Conservation (phyloP, 1,139 yeast genomes). For the Blastobotrys proliferans region DNA sequence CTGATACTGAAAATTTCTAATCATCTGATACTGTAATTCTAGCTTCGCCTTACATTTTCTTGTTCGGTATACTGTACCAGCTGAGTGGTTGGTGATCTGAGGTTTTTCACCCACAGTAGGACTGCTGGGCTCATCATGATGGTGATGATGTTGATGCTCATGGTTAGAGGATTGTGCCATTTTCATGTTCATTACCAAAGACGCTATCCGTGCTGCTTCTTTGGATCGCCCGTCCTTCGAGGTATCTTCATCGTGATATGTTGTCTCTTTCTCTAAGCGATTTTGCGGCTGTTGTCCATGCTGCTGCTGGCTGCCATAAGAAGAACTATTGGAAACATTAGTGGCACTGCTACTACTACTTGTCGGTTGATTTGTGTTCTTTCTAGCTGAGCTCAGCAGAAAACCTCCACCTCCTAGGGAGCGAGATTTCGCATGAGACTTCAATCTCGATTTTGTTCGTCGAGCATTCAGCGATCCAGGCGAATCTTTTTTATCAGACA, state of each 20-base stretch:
- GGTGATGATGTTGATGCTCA: constrained; percentile 1
- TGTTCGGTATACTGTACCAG: constrained; percentile 45
- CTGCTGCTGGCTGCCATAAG: too few relatives aligned
- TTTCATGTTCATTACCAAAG: constrained; percentile 24
- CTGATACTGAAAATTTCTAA: constrained; percentile 40
- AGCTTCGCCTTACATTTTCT: constrained; percentile 50
- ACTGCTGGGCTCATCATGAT: background rate
- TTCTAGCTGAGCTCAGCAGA: background rate
- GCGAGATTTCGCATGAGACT: too few relatives aligned
- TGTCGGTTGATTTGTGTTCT: background rate
- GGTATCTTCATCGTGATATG: too few relatives aligned
- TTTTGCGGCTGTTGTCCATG: too few relatives aligned
- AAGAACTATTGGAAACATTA: background rate
- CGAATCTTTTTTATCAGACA: too few relatives aligned
- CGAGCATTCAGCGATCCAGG: too few relatives aligned
- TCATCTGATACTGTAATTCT: constrained; percentile 47
- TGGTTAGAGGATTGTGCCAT: constrained; percentile 11
- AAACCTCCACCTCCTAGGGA: constrained; percentile 4
- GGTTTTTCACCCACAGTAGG: background rate
- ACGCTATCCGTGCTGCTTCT: constrained; percentile 25
- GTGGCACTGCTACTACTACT: constrained; percentile 1
- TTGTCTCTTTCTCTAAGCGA: too few relatives aligned
- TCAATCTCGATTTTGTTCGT: too few relatives aligned
- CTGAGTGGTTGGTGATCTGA: background rate
- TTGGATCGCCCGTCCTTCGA: constrained; percentile 15